Evolutionary conservation across 1,284 basidiomycete genomes (phyloP), one percentile per base, ranked within the genome.

Genomic region (Cryptococcus amylolentus): DNA sequence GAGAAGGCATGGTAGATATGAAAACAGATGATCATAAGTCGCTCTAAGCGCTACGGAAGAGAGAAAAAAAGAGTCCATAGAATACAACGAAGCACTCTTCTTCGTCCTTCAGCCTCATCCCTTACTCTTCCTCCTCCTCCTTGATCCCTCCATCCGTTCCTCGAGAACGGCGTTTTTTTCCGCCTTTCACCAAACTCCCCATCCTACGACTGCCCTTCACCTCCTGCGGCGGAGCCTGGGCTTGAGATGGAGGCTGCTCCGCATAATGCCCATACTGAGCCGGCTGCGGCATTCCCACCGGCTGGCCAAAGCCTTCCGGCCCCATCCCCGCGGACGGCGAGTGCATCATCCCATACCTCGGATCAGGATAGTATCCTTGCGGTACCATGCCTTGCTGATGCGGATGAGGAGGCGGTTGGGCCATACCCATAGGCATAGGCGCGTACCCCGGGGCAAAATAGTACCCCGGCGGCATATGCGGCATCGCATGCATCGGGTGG

Each of bases 131-230:
- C 42, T 54, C 49, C 13, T 54, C 57, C 20, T 48, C 42, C 46
- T 56, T n/a, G 52, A 51, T 56, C 48, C 26, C 49, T 43, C 39
- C 44, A 47, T 40, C 31, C 1, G 31, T 56, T 51, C 14, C 52
- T 49, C 38, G 54, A 51, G 14, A 20, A 28, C 49, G 20, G 46
- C 42, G 55, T 47, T n/a, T 27, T 55, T 38, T 57, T 48, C n/a
- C 42, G 43, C 23, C 37, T 43, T 9, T 48, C 57, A 39, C 58
- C 53, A 38, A 31, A 52, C 27, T 45, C 55, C 48, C 35, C 5
- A 26, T 50, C 18, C 37, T 35, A 8, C 49, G 20, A 18, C 49
- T 14, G 7, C 7, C 16, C 49, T 45, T 44, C 51, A 26, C 51
- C 56, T 49, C 50, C 31, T 35, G 31, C 31, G 31, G 10, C 31